phyloP scores from a whole-genome alignment of 1,284 basidiomycete genomes.

The Cerioporus squamosus region DNA sequence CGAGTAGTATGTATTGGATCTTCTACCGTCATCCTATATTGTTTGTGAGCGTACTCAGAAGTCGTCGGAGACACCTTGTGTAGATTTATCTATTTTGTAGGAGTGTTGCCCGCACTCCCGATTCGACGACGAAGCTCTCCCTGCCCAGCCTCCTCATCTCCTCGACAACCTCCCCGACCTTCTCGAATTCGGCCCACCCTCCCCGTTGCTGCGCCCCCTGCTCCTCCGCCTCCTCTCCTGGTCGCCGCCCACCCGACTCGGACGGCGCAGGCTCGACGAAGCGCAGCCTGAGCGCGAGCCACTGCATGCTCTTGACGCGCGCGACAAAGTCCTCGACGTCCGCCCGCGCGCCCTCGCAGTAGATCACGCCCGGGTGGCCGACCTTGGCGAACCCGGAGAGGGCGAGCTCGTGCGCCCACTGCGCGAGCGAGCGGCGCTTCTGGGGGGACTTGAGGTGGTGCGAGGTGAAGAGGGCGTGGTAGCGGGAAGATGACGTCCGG shows the following conservation, averaged over 20 bases:
- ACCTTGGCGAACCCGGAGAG: slow-evolving; percentile 73
- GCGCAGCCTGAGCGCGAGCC: slow-evolving; percentile 71
- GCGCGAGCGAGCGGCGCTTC: slow-evolving; percentile 66
- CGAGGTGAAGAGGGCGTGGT: slow-evolving; percentile 71
- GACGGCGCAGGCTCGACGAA: slow-evolving; percentile 52
- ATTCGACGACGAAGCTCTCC: slow-evolving; percentile 64
- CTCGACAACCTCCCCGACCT: slow-evolving; percentile 70
- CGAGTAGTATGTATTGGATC: neutral
- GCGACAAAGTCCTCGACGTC: slow-evolving; percentile 66
- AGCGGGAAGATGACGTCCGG: slow-evolving; percentile 25
- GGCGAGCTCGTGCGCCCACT: slow-evolving; percentile 60
- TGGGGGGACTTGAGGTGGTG: slow-evolving; percentile 74
- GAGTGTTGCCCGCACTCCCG: slow-evolving; percentile 42
- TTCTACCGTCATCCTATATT: neutral
- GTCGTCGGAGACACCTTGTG: too few species aligned
- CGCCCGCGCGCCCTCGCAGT: slow-evolving; percentile 57
- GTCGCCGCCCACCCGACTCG: too few species aligned
- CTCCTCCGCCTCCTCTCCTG: too few species aligned
- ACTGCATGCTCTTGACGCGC: slow-evolving; percentile 77
- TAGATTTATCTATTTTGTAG: neutral
- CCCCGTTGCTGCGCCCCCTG: neutral
- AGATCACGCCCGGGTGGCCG: slow-evolving; percentile 77
- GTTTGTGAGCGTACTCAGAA: too few species aligned
- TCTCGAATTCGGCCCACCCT: slow-evolving; percentile 64
- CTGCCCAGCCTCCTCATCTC: slow-evolving; percentile 63